Evolutionary conservation across 441 rosid genomes (phyloP).

Genomic region (Aquilaria agallochum): DNA sequence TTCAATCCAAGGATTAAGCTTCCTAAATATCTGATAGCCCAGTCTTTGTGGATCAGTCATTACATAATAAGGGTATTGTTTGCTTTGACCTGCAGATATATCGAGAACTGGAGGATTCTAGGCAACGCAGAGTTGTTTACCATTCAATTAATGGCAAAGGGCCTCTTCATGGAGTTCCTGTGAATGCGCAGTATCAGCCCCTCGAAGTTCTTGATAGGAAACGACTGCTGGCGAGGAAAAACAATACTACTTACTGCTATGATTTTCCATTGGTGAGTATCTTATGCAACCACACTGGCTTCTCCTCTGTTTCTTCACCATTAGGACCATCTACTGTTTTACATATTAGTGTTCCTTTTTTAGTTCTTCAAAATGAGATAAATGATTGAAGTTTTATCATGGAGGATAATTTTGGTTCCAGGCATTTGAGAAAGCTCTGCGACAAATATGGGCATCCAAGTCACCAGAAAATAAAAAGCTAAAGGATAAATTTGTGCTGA

Average conservation of each 20-base stretch:
- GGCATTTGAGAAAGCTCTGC: conserved; percentile 95
- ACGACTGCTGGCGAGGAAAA: conserved; percentile 85
- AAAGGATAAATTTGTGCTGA: conserved; percentile 44
- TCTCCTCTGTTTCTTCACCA: not conserved
- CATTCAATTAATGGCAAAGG: conserved; percentile 63
- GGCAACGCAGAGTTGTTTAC: conserved; percentile 52
- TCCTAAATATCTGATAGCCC: too few relatives aligned
- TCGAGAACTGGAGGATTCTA: conserved; percentile 78
- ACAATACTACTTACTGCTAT: conserved; percentile 93
- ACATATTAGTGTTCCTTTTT: not conserved
- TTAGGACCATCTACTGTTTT: not conserved
- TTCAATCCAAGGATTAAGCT: not conserved
- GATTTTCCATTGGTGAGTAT: conserved; percentile 91
- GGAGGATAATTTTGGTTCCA: conserved; percentile 32
- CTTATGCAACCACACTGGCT: conserved; percentile 8
- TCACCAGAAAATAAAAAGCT: conserved; percentile 43
- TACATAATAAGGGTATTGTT: conserved; percentile 3
- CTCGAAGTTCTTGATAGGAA: conserved; percentile 75
- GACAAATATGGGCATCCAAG: conserved; percentile 75
- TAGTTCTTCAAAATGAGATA: not conserved
- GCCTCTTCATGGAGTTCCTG: conserved; percentile 64
- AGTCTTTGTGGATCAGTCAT: too few relatives aligned
- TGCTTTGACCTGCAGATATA: conserved; percentile 63
- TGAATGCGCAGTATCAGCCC: conserved; percentile 70
- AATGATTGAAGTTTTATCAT: conserved; percentile 14